A percentile compares a stretch with the other conserved stretches of the same genome.
Evolutionary conservation across 495 filamentous ascomycete genomes (phyloP).

Genomic region (Penicillium cinerascens): DNA sequence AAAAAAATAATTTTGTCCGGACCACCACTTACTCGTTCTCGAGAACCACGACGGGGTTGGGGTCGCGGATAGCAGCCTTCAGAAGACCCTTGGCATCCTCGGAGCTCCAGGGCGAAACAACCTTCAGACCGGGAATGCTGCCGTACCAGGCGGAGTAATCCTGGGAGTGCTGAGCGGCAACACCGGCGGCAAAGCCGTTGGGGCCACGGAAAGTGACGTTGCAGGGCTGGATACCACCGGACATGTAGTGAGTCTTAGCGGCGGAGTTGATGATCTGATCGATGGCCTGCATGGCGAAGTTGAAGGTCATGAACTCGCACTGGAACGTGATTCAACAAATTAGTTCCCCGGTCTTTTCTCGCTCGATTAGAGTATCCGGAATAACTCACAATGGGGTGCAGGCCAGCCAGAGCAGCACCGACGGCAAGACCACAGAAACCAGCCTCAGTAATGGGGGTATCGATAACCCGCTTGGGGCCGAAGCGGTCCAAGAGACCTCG

Average conservation of each 20-base stretch:
- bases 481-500: constrained; percentile 96
- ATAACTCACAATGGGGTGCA: constrained; percentile 83
- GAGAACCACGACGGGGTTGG: constrained; percentile 90
- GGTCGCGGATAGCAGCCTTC: constrained; percentile 97
- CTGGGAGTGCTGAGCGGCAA: constrained; percentile 96
- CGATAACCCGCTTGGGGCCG: constrained; percentile 94
- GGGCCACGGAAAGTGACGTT: constrained; percentile 99
- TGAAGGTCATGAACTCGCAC: constrained; percentile 99
- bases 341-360: background rate
- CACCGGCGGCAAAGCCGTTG: constrained; percentile 95
- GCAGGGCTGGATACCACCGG: constrained; percentile 97
- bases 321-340: constrained; percentile 27
- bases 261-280: constrained; percentile 99
- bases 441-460: constrained; percentile 96
- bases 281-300: constrained; percentile 99
- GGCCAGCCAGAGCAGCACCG: constrained; percentile 87
- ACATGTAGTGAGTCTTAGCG: constrained; percentile 99
- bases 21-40: constrained; percentile 77
- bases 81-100: constrained; percentile 97
- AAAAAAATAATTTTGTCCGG: background rate
- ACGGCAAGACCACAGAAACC: constrained; percentile 91
- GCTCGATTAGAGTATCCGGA: background rate
- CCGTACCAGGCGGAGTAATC: constrained; percentile 99
- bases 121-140: constrained; percentile 94
- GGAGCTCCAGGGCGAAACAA: constrained; percentile 89